phyloP scores from a whole-genome alignment of 2,329 filamentous ascomycete species.

The Hymenoscyphus occultus region DNA sequence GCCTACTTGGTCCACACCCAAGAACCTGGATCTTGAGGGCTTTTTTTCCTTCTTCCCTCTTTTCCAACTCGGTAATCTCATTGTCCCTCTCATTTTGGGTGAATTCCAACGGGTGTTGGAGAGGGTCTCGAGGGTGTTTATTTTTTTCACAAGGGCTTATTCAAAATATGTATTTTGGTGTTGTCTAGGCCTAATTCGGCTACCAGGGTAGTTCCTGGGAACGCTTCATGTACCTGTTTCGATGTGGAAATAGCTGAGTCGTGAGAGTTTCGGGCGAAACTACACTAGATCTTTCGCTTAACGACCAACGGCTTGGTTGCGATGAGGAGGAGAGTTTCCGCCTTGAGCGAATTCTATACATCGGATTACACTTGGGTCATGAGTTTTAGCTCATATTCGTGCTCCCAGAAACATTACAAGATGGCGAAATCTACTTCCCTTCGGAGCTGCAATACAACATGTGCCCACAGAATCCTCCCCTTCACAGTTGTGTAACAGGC shows the following conservation, averaged over 20 bases:
- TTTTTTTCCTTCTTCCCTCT: too few species aligned
- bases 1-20: neutral
- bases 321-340: too few species aligned
- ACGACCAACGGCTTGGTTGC: too few species aligned
- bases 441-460: too few species aligned
- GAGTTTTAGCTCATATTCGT: too few species aligned
- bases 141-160: neutral
- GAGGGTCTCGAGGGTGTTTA: neutral
- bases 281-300: neutral
- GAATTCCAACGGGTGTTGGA: neutral
- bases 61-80: neutral
- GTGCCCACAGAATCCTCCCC: too few species aligned
- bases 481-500: too few species aligned
- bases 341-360: too few species aligned
- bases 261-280: neutral
- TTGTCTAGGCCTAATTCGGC: neutral
- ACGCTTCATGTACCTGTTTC: conserved; percentile 1
- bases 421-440: too few species aligned
- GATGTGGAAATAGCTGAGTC: neutral
- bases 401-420: too few species aligned
- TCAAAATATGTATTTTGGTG: neutral
- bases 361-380: too few species aligned
- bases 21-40: neutral
- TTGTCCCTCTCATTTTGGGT: neutral
- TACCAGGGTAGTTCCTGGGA: neutral